A percentile compares a stretch with the other conserved stretches of the same genome.
Conservation (phyloP, 2,329 filamentous ascomycete genomes). For the Diaporthe nobilis region DNA sequence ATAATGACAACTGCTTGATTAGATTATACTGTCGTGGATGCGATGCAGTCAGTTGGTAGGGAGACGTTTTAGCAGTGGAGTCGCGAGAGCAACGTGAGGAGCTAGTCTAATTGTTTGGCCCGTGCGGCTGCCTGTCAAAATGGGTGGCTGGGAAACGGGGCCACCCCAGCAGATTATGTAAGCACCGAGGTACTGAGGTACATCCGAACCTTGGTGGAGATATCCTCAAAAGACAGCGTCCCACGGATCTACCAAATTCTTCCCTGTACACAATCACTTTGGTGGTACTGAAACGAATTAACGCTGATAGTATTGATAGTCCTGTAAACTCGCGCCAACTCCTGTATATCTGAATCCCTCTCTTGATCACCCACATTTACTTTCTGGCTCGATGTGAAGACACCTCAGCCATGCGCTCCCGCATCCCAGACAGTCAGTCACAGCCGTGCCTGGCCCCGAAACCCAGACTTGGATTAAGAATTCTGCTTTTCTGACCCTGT, state of each 20-base stretch:
- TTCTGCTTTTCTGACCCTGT: too few relatives aligned
- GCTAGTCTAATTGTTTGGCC: not conserved
- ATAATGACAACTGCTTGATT: slow-evolving; percentile 23
- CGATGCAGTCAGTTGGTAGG: slow-evolving; percentile 7
- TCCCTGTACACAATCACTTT: not conserved
- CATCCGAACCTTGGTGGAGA: not conserved
- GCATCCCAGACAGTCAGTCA: too few relatives aligned
- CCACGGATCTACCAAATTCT: not conserved
- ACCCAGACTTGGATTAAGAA: too few relatives aligned
- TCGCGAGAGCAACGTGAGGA: not conserved
- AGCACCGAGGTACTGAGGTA: not conserved
- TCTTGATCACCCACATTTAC: too few relatives aligned
- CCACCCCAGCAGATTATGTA: not conserved
- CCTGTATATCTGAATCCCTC: too few relatives aligned
- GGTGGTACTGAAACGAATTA: too few relatives aligned
- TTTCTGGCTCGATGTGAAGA: too few relatives aligned
- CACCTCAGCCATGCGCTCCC: too few relatives aligned
- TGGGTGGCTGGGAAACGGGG: slow-evolving; percentile 18
- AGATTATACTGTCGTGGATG: slow-evolving; percentile 1
- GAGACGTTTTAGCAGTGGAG: slow-evolving; percentile 3
- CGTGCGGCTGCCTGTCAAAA: slow-evolving; percentile 1
- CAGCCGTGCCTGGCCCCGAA: too few relatives aligned
- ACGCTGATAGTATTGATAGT: not conserved
- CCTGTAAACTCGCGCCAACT: too few relatives aligned
- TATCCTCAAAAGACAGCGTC: not conserved